These are phyloP conservation scores for Mortierella sp. DNA, from an alignment of 371 early-diverging fungal species.

Conservation along the genomic window DNA sequence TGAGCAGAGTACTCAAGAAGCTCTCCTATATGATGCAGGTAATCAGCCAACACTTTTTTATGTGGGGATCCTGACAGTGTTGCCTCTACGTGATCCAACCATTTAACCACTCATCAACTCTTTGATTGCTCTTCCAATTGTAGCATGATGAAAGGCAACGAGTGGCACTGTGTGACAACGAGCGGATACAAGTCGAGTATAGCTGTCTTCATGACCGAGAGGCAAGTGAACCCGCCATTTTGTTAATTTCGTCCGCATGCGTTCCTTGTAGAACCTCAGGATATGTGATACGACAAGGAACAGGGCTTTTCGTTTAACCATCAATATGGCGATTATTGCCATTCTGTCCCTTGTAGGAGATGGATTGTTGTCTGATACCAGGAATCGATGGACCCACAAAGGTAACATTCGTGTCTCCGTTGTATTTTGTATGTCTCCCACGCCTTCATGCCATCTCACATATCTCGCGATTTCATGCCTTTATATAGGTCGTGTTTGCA, in stretches of 20 bases:
- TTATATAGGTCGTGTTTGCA: slow-evolving; percentile 45
- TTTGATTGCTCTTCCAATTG: background rate
- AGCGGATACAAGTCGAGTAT: slow-evolving; percentile 56
- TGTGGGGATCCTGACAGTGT: background rate
- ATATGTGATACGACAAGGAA: background rate
- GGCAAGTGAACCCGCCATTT: slow-evolving; percentile 13
- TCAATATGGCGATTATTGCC: background rate
- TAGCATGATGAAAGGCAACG: slow-evolving; percentile 49
- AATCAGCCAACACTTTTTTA: background rate
- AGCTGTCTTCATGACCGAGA: slow-evolving; percentile 39
- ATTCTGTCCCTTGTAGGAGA: slow-evolving; percentile 23
- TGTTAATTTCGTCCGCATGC: background rate
- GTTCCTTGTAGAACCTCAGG: background rate
- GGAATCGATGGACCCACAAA: slow-evolving; percentile 49
- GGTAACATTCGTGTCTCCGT: slow-evolving; percentile 10
- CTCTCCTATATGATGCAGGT: slow-evolving; percentile 49
- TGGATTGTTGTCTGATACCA: slow-evolving; percentile 55
- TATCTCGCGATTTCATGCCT: background rate
- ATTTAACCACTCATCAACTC: background rate
- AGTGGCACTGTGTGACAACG: slow-evolving; percentile 43
- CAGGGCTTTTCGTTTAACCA: background rate
- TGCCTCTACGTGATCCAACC: background rate
- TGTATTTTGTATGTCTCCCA: background rate
- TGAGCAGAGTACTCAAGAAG: slow-evolving; percentile 40
- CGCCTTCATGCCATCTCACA: background rate